A percentile compares a stretch with the other conserved stretches of the same genome.
These are phyloP conservation scores for Flaveria bidentis DNA, from an alignment of 129 eudicot genomes.

Conservation along the genomic window DNA sequence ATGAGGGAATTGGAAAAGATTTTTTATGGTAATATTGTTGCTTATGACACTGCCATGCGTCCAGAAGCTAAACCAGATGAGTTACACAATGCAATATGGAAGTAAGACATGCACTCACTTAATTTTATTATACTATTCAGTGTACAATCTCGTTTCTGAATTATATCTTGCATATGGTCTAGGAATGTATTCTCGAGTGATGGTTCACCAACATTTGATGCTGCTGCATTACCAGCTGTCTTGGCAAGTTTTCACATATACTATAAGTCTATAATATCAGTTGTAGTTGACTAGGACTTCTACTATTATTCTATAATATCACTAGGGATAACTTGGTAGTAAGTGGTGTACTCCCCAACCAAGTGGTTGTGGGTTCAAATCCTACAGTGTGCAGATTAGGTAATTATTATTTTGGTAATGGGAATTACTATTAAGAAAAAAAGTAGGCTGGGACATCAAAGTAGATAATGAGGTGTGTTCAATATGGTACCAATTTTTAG, in stretches of 20 bases:
- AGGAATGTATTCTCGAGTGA: constrained; percentile 82
- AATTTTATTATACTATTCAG: neutral
- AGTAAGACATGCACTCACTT: constrained; percentile 43
- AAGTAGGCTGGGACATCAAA: no score
- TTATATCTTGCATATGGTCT: constrained; percentile 23
- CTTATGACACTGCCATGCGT: constrained; percentile 75
- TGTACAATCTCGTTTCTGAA: neutral
- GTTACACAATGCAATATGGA: constrained; percentile 70
- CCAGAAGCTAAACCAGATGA: constrained; percentile 80
- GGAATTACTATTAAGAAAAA: no score
- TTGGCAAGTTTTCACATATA: constrained; percentile 47
- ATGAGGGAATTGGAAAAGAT: constrained; percentile 92
- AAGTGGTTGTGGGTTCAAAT: no score
- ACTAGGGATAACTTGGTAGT: no score
- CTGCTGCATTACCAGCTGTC: constrained; percentile 58
- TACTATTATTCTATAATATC: no score
- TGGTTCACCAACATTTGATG: constrained; percentile 52
- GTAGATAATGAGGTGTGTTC: neutral
- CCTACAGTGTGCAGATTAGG: no score
- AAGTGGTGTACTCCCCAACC: no score
- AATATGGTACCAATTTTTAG: neutral
- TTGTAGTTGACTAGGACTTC: neutral
- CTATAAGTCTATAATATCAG: neutral
- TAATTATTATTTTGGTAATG: no score
- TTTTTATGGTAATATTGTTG: constrained; percentile 82